Evolutionary conservation across 2,329 filamentous ascomycete species (phyloP).

Genomic region (Exophiala lecanii-corni): DNA sequence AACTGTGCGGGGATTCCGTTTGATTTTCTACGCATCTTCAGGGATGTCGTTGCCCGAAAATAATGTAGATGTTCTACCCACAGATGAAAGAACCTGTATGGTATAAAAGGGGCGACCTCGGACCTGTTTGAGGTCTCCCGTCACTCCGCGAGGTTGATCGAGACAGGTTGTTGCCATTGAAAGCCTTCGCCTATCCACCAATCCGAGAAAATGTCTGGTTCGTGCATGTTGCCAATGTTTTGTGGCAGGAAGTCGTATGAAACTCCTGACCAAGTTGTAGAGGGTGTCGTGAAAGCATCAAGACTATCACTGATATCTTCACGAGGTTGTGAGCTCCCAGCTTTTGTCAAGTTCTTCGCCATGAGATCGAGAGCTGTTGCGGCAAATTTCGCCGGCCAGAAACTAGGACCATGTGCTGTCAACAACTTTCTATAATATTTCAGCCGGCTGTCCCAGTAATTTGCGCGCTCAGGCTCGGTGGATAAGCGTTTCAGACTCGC

Average conservation of each 20-base stretch:
- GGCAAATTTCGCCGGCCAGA: slow-evolving; percentile 16
- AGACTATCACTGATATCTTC: background rate
- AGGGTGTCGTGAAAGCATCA: slow-evolving; percentile 10
- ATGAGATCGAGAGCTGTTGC: slow-evolving; percentile 12
- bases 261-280: slow-evolving; percentile 10
- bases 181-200: slow-evolving; percentile 6
- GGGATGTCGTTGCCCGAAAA: background rate
- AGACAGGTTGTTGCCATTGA: slow-evolving; percentile 6
- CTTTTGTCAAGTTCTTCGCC: slow-evolving; percentile 16
- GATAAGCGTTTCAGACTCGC: slow-evolving; percentile 15
- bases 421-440: slow-evolving; percentile 11
- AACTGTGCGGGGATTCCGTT: background rate
- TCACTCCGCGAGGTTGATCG: background rate
- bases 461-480: slow-evolving; percentile 8
- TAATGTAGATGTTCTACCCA: too few relatives aligned
- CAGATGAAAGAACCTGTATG: too few relatives aligned
- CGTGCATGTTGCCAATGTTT: slow-evolving; percentile 11
- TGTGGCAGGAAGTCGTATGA: slow-evolving; percentile 18
- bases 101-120: too few relatives aligned
- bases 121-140: too few relatives aligned
- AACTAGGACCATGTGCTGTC: slow-evolving; percentile 10
- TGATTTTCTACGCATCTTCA: background rate
- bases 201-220: slow-evolving; percentile 8
- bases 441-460: slow-evolving; percentile 11
- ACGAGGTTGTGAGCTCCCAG: background rate